Evolutionary conservation across 257 asterid genomes (phyloP), one percentile per base, ranked within the genome.

Genomic region (Oldenlandia corymbosa): DNA sequence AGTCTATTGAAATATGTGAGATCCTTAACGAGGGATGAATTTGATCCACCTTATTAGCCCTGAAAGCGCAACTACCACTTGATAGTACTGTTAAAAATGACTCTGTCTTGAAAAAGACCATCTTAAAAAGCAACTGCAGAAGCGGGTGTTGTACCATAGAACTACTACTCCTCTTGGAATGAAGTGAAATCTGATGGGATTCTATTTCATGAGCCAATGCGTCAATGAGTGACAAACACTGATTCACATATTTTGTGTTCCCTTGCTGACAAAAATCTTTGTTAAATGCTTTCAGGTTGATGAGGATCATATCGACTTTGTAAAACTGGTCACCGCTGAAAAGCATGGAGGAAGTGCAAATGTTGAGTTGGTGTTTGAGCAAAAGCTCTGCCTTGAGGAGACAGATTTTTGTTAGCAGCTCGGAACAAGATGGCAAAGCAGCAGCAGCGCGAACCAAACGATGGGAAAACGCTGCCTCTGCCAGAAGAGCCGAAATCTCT

Each of bases 31-130:
- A 47, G 24, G 28, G 58, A 7, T 16, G 8, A 26, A 47, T 16
- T 48, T 17, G 58, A 2, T 63, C 48, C 21, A 46, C 34, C 4
- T 2, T 21, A 46, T 2, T 6, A 17, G 16, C 30, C 18, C 47
- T n/a, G 10, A 34, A 36, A 58, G 17, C 9, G 10, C 10, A 17
- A 12, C 41, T 16, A 17, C 7, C 18, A 7, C 10, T 36, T 28
- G 7, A 58, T 16, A 34, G 20, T 17, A 32, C 63, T 53, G 20
- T 17, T 1, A 36, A 45, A 60, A 60, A 26, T 27, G 66, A 21
- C 42, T 43, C 66, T 43, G 27, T 24, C 54, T 27, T 60, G 27
- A n/a, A 60, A 26, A 27, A 26, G 2, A 60, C 66, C 4, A 60
- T 60, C 54, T 43, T 42, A 26, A 14, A 31, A n/a, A 60, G 18